Evolutionary conservation across 2,329 filamentous ascomycete genomes (phyloP), one percentile per base, ranked within the genome.

Genomic region (Pseudomassariella vexata): DNA sequence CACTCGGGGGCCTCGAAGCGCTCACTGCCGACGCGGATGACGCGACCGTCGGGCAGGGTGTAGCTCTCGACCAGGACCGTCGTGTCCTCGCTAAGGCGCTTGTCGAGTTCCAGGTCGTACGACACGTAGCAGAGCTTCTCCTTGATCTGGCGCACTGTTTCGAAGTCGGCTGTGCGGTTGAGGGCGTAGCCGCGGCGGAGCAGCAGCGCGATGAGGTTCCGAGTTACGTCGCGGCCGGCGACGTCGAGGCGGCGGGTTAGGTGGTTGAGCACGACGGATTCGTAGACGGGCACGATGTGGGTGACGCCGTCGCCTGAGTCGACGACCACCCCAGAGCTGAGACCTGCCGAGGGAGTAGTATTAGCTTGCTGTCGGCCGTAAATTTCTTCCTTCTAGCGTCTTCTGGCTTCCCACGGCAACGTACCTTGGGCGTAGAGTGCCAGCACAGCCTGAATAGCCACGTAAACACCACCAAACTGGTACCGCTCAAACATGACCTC

Each of bases 101-200:
- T 89, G 70, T 98, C 92, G 34, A 98, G 73, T 62, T 94, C 88
- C 36, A 98, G 76, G 60, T 98, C 92, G 69, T 96, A 98, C 9
- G 89, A 95, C 36, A 98, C 90, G 60, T 98, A 98, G 73, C 92
- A 96, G 31, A 98, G 83, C 73, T 98, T 98, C 73, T 98, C 92
- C 69, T 98, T 98, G 70, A 98, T 96, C 62, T 96, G 90, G 41
- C 92, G 85, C 35, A 98, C 92, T 4, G 92, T 98, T 65, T 98
- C 92, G 61, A 98, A 98, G 60, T 98, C 92, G 56, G 92, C 92
- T 9, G 92, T 98, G 59, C 92, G 80, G 76, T 98, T 98, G 41
- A 98, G 79, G 21, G 92, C 88, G 61, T 98, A 98, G 26, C 92
- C 92, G 47, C 92, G 80, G 53, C 92, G 86, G 36, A 95, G 76